A percentile compares a stretch with the other conserved stretches of the same genome.
These are phyloP conservation scores for Hypomontagnella monticulosa DNA, from an alignment of 495 filamentous ascomycete genomes.

Conservation along the genomic window DNA sequence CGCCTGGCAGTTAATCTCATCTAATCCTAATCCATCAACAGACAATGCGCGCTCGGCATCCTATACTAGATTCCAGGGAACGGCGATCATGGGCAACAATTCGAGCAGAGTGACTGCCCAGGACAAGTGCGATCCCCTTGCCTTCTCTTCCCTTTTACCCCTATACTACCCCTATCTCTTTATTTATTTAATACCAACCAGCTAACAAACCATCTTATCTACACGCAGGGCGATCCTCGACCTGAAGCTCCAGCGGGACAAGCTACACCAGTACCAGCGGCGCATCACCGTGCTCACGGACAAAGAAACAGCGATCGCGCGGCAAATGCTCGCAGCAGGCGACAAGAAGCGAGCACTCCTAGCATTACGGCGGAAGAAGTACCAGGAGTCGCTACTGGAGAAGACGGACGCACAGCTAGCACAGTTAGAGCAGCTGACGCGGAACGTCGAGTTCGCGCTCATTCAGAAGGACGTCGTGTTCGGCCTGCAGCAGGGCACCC, in stretches of 20 bases:
- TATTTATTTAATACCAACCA: constrained; percentile 2
- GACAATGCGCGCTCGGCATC: constrained; percentile 45
- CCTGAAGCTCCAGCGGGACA: constrained; percentile 96
- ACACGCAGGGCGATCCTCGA: constrained; percentile 82
- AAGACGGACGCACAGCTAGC: constrained; percentile 85
- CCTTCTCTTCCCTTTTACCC: neutral
- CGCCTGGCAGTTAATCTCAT: constrained; percentile 2
- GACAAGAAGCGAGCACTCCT: constrained; percentile 83
- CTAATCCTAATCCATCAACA: neutral
- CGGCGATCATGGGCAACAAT: constrained; percentile 55
- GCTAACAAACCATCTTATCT: neutral
- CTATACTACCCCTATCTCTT: neutral
- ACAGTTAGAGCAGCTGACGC: constrained; percentile 71
- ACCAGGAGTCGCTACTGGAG: constrained; percentile 87
- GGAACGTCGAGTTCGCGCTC: constrained; percentile 84
- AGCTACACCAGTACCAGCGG: constrained; percentile 91
- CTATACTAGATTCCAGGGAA: constrained; percentile 39
- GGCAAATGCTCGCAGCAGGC: constrained; percentile 87
- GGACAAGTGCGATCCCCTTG: constrained; percentile 50
- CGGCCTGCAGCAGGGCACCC: constrained; percentile 90
- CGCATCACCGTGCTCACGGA: constrained; percentile 64
- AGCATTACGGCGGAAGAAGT: constrained; percentile 93
- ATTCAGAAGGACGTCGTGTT: constrained; percentile 86
- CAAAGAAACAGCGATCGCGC: constrained; percentile 60
- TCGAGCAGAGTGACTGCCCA: constrained; percentile 58